Percentiles rank a stretch among this genome's conserved stretches.
Conservation (phyloP, 2,329 filamentous ascomycete species). For the Magnaporthiopsis rhizophila region DNA sequence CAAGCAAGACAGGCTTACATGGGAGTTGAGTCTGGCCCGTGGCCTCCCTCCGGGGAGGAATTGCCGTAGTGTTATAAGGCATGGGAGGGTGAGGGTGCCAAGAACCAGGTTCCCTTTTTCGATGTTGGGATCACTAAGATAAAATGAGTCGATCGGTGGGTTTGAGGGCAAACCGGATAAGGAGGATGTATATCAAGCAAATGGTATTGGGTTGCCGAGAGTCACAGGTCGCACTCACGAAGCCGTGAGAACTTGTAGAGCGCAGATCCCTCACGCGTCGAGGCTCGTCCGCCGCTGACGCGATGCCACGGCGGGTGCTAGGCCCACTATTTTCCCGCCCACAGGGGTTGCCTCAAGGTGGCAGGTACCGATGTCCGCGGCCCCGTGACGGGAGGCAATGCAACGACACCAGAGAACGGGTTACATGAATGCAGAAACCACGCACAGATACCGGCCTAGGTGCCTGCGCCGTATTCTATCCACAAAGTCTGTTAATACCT, state of each 20-base stretch:
- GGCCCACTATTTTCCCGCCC: not conserved
- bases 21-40: conserved; percentile 82
- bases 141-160: not conserved
- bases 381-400: too few relatives aligned
- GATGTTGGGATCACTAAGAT: not conserved
- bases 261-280: not conserved
- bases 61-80: conserved; percentile 85
- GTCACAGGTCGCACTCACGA: too few relatives aligned
- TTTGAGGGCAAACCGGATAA: not conserved
- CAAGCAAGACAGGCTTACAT: conserved; percentile 45
- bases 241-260: not conserved
- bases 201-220: not conserved
- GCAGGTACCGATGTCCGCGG: too few relatives aligned
- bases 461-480: not conserved
- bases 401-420: too few relatives aligned
- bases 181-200: not conserved
- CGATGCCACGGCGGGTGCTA: not conserved
- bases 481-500: not conserved
- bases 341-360: not conserved
- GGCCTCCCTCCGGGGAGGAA: conserved; percentile 70
- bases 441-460: not conserved
- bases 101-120: not conserved
- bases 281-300: not conserved
- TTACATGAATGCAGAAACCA: too few relatives aligned
- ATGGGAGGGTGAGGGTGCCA: conserved; percentile 35